A percentile compares a stretch with the other conserved stretches of the same genome.
Conservation (phyloP, 2,329 filamentous ascomycete species). For the Waltergamsia citrina region DNA sequence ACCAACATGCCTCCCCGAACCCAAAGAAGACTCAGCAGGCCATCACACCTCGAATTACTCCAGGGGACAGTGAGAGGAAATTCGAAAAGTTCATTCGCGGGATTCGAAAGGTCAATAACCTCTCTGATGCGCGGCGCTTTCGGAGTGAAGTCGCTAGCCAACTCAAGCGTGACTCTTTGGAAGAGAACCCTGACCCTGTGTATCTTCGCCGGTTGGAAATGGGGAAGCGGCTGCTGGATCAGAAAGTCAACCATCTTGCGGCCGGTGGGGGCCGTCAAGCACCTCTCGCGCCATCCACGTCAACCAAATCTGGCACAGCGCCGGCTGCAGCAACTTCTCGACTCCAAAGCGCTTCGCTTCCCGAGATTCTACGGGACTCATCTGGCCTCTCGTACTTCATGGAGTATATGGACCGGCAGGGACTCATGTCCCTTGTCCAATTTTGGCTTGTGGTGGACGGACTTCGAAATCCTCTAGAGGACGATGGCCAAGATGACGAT, state of each 20-base stretch:
- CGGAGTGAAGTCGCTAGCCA: slow-evolving; percentile 89
- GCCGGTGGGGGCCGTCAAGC: slow-evolving; percentile 45
- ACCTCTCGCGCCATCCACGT: slow-evolving; percentile 12
- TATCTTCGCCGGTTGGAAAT: slow-evolving; percentile 88
- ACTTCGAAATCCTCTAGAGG: slow-evolving; percentile 87
- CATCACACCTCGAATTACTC: slow-evolving; percentile 64
- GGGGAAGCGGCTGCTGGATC: slow-evolving; percentile 81
- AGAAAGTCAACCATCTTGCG: slow-evolving; percentile 75
- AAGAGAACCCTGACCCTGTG: slow-evolving; percentile 72
- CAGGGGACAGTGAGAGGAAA: slow-evolving; percentile 78
- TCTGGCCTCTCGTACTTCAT: slow-evolving; percentile 96
- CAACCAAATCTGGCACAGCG: too few relatives aligned
- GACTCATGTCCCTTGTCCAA: slow-evolving; percentile 80
- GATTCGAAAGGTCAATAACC: slow-evolving; percentile 78
- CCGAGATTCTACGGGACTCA: slow-evolving; percentile 81
- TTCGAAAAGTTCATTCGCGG: slow-evolving; percentile 92
- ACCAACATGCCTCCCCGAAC: slow-evolving; percentile 83
- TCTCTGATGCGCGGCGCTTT: slow-evolving; percentile 88
- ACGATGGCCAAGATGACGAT: slow-evolving; percentile 57
- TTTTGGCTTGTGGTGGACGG: slow-evolving; percentile 99
- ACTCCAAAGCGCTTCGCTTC: slow-evolving; percentile 66
- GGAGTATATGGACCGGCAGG: slow-evolving; percentile 96
- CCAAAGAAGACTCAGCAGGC: slow-evolving; percentile 55
- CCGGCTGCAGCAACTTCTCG: slow-evolving; percentile 21
- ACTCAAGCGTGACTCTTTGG: slow-evolving; percentile 70